A percentile compares a stretch with the other conserved stretches of the same genome.
Conservation (phyloP, 2,329 filamentous ascomycete genomes). For the Scleromitrula shiraiana region DNA sequence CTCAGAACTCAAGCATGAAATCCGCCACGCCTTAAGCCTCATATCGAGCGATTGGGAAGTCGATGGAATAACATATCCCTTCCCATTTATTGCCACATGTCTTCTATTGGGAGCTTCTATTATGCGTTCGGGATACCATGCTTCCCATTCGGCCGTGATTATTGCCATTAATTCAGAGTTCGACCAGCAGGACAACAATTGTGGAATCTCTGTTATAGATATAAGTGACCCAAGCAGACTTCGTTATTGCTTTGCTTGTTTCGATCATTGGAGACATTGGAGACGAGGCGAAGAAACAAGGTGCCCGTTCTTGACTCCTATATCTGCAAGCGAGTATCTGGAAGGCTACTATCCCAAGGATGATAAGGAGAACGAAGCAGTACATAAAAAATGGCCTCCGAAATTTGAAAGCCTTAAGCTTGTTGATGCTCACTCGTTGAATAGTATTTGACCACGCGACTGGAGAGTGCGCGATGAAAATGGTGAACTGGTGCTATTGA, state of each 20-base stretch:
- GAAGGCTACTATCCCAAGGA: background rate
- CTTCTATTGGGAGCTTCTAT: background rate
- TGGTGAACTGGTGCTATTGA: too few species aligned
- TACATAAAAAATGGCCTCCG: background rate
- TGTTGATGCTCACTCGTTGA: background rate
- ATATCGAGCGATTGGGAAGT: background rate
- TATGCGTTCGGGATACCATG: too few species aligned
- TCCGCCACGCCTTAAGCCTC: background rate
- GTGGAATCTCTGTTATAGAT: slow-evolving; percentile 23
- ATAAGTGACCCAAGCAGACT: slow-evolving; percentile 13
- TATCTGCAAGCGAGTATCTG: background rate
- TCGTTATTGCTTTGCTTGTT: slow-evolving; percentile 19
- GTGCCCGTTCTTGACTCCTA: too few species aligned
- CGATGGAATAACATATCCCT: too few species aligned
- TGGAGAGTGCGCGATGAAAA: background rate
- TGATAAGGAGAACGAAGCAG: too few species aligned
- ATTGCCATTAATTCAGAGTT: background rate
- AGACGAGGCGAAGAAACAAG: too few species aligned
- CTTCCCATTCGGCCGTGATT: too few species aligned
- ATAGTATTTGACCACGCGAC: background rate
- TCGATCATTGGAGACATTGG: background rate
- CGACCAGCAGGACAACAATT: slow-evolving; percentile 12
- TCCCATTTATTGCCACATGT: background rate
- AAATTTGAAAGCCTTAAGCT: background rate
- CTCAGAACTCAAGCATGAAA: slow-evolving; percentile 15